Conservation (phyloP, 768 basidiomycete species). For the Kwoniella sp. region DNA sequence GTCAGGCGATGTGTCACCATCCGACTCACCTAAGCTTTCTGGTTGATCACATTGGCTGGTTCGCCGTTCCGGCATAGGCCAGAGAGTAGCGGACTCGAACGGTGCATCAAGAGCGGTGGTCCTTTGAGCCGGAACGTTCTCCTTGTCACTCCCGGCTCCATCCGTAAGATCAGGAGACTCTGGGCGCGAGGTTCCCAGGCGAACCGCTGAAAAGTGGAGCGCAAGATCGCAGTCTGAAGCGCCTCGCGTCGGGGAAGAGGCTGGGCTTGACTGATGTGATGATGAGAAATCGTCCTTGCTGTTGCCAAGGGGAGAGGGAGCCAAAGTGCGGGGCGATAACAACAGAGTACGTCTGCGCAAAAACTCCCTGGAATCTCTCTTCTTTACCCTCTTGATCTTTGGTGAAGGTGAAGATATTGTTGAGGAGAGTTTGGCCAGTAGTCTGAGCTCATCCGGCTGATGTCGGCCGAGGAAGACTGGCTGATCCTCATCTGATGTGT, state of each 20-base stretch:
- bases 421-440: conserved; percentile 18
- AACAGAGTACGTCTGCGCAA: conserved; percentile 30
- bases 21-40: too few relatives aligned
- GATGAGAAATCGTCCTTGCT: background rate
- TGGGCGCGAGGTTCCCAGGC: conserved; percentile 16
- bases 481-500: conserved; percentile 19
- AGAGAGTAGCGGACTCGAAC: too few relatives aligned
- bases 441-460: conserved; percentile 10
- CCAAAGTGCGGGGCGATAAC: too few relatives aligned
- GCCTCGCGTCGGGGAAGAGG: background rate
- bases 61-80: too few relatives aligned
- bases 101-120: too few relatives aligned
- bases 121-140: conserved; percentile 22
- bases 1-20: too few relatives aligned
- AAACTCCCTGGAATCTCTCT: conserved; percentile 42
- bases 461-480: conserved; percentile 33
- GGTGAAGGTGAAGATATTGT: background rate
- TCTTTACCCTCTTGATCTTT: conserved; percentile 9
- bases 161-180: too few relatives aligned
- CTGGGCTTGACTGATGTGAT: background rate
- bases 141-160: conserved; percentile 45
- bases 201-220: conserved; percentile 22
- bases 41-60: too few relatives aligned
- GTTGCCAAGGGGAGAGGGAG: background rate
- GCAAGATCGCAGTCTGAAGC: conserved; percentile 29